Percentiles rank a stretch among this genome's conserved stretches.
phyloP scores from a whole-genome alignment of 2,329 filamentous ascomycete genomes.

The Kalaharituber pfeilii region DNA sequence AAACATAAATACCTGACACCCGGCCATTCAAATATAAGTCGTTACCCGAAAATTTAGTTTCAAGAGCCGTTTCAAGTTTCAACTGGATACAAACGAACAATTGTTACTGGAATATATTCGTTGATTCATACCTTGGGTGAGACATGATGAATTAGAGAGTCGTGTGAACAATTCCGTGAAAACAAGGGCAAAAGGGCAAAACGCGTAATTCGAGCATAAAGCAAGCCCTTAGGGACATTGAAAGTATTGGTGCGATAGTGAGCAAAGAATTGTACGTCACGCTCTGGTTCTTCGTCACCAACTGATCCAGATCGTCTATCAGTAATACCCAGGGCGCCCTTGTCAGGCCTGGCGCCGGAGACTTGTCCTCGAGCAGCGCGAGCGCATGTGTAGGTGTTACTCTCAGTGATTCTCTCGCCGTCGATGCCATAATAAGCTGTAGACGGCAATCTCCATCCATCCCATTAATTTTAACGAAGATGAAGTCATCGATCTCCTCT shows the following conservation, averaged over 20 bases:
- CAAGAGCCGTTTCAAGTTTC: constrained; percentile 36
- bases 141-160: constrained; percentile 34
- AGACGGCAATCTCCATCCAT: constrained; percentile 99
- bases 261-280: constrained; percentile 97
- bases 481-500: constrained; percentile 94
- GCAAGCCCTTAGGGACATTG: constrained; percentile 17
- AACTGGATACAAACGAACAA: constrained; percentile 41
- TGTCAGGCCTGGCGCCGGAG: constrained; percentile 75
- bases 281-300: constrained; percentile 96
- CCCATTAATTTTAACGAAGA: constrained; percentile 98
- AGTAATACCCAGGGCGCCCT: constrained; percentile 89
- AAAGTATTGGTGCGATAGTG: constrained; percentile 17
- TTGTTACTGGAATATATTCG: constrained; percentile 45
- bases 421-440: constrained; percentile 92
- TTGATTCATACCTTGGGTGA: constrained; percentile 49
- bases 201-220: constrained; percentile 23
- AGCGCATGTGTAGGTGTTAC: constrained; percentile 84
- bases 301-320: constrained; percentile 96
- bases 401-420: constrained; percentile 76
- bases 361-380: constrained; percentile 79
- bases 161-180: constrained; percentile 29
- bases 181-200: constrained; percentile 28
- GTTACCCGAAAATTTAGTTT: constrained; percentile 37
- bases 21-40: constrained; percentile 79
- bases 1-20: constrained; percentile 75